Evolutionary conservation across 768 basidiomycete species (phyloP).

Genomic region (Sporobolomyces pararoseus): DNA sequence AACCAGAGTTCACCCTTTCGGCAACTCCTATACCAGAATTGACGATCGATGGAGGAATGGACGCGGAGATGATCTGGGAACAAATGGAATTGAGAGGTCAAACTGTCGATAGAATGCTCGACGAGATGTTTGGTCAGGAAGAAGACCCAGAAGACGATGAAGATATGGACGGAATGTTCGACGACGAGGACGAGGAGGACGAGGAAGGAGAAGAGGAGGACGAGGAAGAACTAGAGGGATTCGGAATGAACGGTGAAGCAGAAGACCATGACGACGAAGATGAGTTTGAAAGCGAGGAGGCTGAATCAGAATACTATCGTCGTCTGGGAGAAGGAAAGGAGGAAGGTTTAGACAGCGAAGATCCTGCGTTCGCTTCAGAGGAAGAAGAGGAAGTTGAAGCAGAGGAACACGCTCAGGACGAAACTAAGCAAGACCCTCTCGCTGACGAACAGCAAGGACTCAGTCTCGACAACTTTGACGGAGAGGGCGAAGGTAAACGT

Average conservation of each 20-base stretch:
- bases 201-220: conserved; percentile 2
- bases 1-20: conserved; percentile 37
- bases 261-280: conserved; percentile 38
- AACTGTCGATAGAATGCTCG: conserved; percentile 54
- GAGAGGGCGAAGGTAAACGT: conserved; percentile 8
- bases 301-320: conserved; percentile 20
- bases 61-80: conserved; percentile 84
- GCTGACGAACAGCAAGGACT: conserved; percentile 21
- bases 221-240: conserved; percentile 12
- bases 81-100: conserved; percentile 80
- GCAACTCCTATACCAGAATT: conserved; percentile 72
- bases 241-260: conserved; percentile 19
- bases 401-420: conserved; percentile 31
- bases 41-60: conserved; percentile 57
- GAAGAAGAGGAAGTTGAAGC: conserved; percentile 10
- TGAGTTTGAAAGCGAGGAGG: background rate
- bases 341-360: conserved; percentile 28
- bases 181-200: conserved; percentile 41
- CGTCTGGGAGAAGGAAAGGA: conserved; percentile 32
- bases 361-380: background rate
- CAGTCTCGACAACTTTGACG: conserved; percentile 37
- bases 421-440: conserved; percentile 42
- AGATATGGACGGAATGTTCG: conserved; percentile 42
- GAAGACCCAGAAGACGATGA: conserved; percentile 46
- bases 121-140: conserved; percentile 46